Percentiles rank a stretch among this genome's conserved stretches.
These are phyloP conservation scores for Theileria parva DNA, from an alignment of 169 alveolate species.

Conservation along the genomic window DNA sequence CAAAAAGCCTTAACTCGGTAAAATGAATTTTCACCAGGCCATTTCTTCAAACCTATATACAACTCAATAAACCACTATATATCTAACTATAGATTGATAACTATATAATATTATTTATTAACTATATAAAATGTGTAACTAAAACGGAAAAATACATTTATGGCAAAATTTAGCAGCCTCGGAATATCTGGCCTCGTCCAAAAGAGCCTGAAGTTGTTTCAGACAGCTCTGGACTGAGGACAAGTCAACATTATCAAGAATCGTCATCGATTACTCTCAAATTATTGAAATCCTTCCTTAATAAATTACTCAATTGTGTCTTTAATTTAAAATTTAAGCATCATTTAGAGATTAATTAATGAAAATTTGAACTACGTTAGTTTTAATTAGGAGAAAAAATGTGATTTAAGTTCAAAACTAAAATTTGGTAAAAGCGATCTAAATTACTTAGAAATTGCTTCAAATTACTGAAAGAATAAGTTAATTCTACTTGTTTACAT, in stretches of 20 bases:
- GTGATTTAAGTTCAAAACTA: too few species aligned
- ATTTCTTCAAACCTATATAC: constrained; percentile 17
- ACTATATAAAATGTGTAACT: too few species aligned
- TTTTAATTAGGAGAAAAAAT: too few species aligned
- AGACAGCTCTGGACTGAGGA: constrained; percentile 12
- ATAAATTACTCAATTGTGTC: background rate
- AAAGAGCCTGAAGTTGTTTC: constrained; percentile 9
- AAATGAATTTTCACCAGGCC: constrained; percentile 40
- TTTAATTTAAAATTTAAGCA: background rate
- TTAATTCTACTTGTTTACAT: too few species aligned
- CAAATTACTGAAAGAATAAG: too few species aligned
- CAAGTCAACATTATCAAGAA: constrained; percentile 7
- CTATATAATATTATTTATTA: too few species aligned
- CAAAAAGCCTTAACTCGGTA: constrained; percentile 58
- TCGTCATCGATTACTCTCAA: background rate
- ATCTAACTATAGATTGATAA: too few species aligned
- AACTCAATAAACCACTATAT: too few species aligned
- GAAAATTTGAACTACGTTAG: too few species aligned
- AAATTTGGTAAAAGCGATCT: too few species aligned
- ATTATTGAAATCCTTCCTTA: background rate
- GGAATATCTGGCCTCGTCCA: constrained; percentile 39
- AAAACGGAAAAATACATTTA: background rate
- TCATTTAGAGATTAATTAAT: background rate
- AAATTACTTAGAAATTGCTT: too few species aligned
- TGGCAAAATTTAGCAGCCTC: constrained; percentile 48